Evolutionary conservation across 805 yeast genomes (phyloP), one percentile per base, ranked within the genome.

Genomic region (Candida krabiensis): DNA sequence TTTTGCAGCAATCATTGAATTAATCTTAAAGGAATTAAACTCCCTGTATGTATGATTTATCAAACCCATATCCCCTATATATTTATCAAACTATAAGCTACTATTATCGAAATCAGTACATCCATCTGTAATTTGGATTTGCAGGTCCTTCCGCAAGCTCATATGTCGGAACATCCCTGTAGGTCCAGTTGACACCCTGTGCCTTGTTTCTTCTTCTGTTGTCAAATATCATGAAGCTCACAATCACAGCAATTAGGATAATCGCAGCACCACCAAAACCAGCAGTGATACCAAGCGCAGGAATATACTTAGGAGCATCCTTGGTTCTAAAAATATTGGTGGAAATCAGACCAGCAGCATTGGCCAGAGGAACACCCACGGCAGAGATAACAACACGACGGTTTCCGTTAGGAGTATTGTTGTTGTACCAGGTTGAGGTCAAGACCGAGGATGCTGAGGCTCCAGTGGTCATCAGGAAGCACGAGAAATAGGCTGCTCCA

Each of bases 301-400:
- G 75, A 29, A 52, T 60, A 47, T 74, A 77, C 27, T 66, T 70
- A 12, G 82, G 82, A 12, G 79, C 70, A 52, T 75, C 80, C 39
- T 67, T 66, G 9, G 72, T 50, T 40, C 73, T 60, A 56, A 76
- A 77, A 28, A 76, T 69, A 45, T 69, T 75, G 18, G 77, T 66
- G 4, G 81, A 67, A 33, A 77, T 71, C 40, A 77, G 68, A 39
- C 81, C 81, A 30, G 79, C 80, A 28, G 75, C 69, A 47, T 77
- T 77, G 15, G 79, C 80, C 39, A 75, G 63, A 3, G 80, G 79
- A 46, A 76, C 70, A 30, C 75, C 77, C 14, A 71, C 66, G 4
- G 77, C 71, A 5, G 73, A 63, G 29, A 72, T 55, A 15, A 70
- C 72, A 9, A 68, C 75, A 39, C 77, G 64, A 30, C 74, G 56